Conservation (phyloP, 1,139 yeast species). For the Suzukiozyma palmioleophila region DNA sequence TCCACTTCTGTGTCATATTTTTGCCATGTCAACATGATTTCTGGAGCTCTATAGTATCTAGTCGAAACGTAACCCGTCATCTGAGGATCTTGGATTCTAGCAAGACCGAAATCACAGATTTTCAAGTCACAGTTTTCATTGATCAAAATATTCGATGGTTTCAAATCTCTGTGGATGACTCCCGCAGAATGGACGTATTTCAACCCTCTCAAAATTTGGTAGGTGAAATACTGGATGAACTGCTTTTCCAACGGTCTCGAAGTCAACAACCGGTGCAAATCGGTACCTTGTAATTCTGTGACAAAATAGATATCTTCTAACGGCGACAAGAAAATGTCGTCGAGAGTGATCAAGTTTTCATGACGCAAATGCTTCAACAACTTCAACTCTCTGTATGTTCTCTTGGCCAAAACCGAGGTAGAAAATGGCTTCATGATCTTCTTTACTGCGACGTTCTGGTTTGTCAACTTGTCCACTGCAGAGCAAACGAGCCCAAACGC, state of each 20-base stretch:
- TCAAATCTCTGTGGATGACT: conserved; percentile 91
- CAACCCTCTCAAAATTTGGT: conserved; percentile 89
- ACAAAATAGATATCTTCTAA: conserved; percentile 96
- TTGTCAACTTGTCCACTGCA: conserved; percentile 86
- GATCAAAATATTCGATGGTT: conserved; percentile 87
- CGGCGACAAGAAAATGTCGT: conserved; percentile 92
- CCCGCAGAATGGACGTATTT: conserved; percentile 97
- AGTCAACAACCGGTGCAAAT: conserved; percentile 82
- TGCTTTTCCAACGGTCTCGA: conserved; percentile 94
- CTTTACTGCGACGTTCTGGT: conserved; percentile 93
- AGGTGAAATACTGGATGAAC: conserved; percentile 91
- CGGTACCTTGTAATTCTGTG: conserved; percentile 95
- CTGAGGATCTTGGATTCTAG: conserved; percentile 96
- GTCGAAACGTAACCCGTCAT: conserved; percentile 99
- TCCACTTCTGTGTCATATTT: conserved; percentile 98
- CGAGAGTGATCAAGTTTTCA: conserved; percentile 88
- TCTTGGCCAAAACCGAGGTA: conserved; percentile 89
- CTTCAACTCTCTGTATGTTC: conserved; percentile 94
- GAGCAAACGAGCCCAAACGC: conserved; percentile 98
- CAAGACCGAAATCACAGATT: conserved; percentile 95
- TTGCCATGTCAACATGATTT: conserved; percentile 99
- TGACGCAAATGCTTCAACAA: conserved; percentile 89
- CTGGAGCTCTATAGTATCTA: conserved; percentile 96
- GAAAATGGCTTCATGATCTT: conserved; percentile 97
- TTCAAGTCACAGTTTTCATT: conserved; percentile 95